A percentile compares a stretch with the other conserved stretches of the same genome.
phyloP scores from a whole-genome alignment of 1,139 yeast species.

The Geotrichum carabidarum region DNA sequence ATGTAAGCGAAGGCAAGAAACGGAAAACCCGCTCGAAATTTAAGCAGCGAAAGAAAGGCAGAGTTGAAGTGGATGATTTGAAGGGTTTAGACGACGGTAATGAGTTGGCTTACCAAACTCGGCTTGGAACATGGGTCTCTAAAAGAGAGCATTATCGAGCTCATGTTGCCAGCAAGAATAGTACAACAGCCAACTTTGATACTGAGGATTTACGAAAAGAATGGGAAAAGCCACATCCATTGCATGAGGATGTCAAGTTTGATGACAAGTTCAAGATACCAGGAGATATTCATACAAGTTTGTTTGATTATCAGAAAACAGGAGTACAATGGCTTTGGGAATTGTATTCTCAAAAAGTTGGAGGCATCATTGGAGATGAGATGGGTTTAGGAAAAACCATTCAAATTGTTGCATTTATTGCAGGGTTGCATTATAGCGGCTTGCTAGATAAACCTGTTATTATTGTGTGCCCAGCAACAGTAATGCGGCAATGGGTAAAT shows the following conservation, averaged over 20 bases:
- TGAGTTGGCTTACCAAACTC: conserved; percentile 52
- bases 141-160: conserved; percentile 35
- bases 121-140: conserved; percentile 57
- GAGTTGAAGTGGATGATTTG: conserved; percentile 31
- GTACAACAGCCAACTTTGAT: conserved; percentile 18
- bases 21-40: conserved; percentile 6
- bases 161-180: conserved; percentile 13
- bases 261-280: conserved; percentile 71
- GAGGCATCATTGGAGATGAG: conserved; percentile 95
- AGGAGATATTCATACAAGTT: conserved; percentile 80
- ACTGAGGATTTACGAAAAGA: conserved; percentile 43
- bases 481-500: conserved; percentile 90
- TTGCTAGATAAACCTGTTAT: conserved; percentile 69
- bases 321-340: conserved; percentile 76
- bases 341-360: conserved; percentile 75
- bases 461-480: conserved; percentile 95
- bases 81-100: conserved; percentile 74
- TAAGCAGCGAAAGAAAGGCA: conserved; percentile 21
- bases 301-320: conserved; percentile 90
- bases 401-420: conserved; percentile 82
- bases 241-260: conserved; percentile 65
- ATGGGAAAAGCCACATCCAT: conserved; percentile 74
- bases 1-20: conserved; percentile 24
- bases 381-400: conserved; percentile 97
- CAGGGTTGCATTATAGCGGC: conserved; percentile 82